A percentile compares a stretch with the other conserved stretches of the same genome.
These are phyloP conservation scores for Tuber melanosporum DNA, from an alignment of 495 filamentous ascomycete species.

Conservation along the genomic window DNA sequence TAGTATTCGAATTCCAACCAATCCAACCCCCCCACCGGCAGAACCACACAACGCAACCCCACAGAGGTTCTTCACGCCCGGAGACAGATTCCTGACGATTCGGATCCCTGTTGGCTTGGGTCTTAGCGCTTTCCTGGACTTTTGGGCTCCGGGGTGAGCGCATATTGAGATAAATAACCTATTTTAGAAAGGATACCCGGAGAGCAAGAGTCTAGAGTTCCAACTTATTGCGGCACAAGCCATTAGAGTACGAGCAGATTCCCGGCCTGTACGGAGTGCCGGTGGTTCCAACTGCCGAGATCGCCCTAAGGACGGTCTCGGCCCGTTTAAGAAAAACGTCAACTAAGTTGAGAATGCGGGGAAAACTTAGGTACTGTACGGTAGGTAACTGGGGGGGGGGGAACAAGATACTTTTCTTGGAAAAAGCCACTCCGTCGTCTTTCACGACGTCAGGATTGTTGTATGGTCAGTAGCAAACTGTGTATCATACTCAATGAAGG, in stretches of 20 bases:
- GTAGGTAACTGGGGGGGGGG: not conserved
- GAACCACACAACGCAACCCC: not conserved
- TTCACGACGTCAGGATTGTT: not conserved
- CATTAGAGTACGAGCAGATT: not conserved
- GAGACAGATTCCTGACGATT: not conserved
- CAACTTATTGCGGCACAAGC: not conserved
- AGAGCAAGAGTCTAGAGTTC: not conserved
- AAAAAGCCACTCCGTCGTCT: not conserved
- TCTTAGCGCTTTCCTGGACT: not conserved
- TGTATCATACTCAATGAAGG: not conserved
- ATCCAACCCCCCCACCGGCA: not conserved
- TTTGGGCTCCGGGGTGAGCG: not conserved
- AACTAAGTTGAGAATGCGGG: not conserved
- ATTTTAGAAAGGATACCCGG: not conserved
- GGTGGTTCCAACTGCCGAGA: not conserved
- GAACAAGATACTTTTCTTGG: not conserved
- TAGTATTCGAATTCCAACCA: not conserved
- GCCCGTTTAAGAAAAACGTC: not conserved
- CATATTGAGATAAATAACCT: not conserved
- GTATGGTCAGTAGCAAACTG: not conserved
- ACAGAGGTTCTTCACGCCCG: not conserved
- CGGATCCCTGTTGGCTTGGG: not conserved
- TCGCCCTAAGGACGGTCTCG: not conserved
- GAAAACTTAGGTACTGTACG: not conserved
- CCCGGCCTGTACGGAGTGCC: not conserved